phyloP scores from a whole-genome alignment of 208 protist genomes.

The Trypanosoma congolense region DNA sequence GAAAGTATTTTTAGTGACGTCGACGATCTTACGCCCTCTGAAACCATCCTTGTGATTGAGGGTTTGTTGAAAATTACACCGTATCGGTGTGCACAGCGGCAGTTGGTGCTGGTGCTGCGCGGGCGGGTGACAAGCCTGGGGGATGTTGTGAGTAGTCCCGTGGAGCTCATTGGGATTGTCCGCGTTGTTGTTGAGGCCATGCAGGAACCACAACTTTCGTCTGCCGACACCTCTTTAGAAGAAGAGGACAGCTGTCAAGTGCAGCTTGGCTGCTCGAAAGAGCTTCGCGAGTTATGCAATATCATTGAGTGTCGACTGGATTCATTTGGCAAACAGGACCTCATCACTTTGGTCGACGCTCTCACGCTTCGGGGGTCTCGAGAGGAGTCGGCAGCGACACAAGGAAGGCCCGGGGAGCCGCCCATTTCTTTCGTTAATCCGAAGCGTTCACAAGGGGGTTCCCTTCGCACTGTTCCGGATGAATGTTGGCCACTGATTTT shows the following conservation, averaged over 20 bases:
- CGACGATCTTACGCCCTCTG: constrained; percentile 33
- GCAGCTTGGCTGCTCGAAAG: constrained; percentile 8
- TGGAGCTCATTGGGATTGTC: constrained; percentile 46
- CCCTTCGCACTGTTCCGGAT: constrained; percentile 18
- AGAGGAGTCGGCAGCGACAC: background rate
- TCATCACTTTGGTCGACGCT: constrained; percentile 46
- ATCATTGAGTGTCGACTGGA: constrained; percentile 36
- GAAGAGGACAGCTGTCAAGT: constrained; percentile 4
- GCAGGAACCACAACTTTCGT: constrained; percentile 5
- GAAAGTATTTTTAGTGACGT: constrained; percentile 22
- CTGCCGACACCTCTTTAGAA: constrained; percentile 1
- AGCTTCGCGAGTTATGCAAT: constrained; percentile 20
- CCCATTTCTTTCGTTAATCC: background rate
- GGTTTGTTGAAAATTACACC: constrained; percentile 37
- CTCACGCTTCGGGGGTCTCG: constrained; percentile 28
- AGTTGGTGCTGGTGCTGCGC: constrained; percentile 39
- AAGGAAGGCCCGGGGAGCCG: background rate
- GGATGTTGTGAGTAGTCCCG: constrained; percentile 38
- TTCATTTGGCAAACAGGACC: constrained; percentile 41
- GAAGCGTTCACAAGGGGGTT: background rate
- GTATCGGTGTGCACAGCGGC: constrained; percentile 17
- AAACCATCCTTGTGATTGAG: constrained; percentile 53
- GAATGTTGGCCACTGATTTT: constrained; percentile 23
- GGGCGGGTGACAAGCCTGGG: constrained; percentile 32
- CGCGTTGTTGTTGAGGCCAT: constrained; percentile 32